A percentile compares a stretch with the other conserved stretches of the same genome.
Conservation (phyloP, 495 filamentous ascomycete genomes). For the Antarctomyces pellizariae region DNA sequence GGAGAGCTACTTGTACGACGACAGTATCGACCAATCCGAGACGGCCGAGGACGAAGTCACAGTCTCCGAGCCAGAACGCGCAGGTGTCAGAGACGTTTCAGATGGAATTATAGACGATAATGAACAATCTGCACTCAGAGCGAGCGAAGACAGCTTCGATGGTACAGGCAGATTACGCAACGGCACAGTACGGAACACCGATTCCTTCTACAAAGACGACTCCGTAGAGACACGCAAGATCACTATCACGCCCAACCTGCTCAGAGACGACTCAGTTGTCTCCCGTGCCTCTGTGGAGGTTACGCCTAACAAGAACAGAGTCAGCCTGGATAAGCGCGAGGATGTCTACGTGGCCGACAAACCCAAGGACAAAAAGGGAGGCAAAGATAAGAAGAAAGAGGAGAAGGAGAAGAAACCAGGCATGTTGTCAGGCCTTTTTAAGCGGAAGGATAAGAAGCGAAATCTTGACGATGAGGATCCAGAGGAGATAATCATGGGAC, state of each 20-base stretch:
- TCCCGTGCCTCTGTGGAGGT: conserved; percentile 35
- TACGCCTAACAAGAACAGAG: conserved; percentile 31
- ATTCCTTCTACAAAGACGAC: conserved; percentile 95
- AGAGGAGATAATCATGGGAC: conserved; percentile 17
- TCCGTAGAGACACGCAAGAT: conserved; percentile 91
- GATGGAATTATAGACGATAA: conserved; percentile 14
- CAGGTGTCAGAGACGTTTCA: not conserved
- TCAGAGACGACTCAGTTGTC: conserved; percentile 53
- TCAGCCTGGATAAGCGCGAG: conserved; percentile 32
- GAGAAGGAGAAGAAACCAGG: conserved; percentile 80
- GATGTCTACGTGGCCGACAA: conserved; percentile 21
- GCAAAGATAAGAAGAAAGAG: conserved; percentile 39
- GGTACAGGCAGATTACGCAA: conserved; percentile 47
- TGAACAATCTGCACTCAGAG: conserved; percentile 18
- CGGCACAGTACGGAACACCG: conserved; percentile 66
- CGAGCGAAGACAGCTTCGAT: conserved; percentile 49
- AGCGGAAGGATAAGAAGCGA: conserved; percentile 73
- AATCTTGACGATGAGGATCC: conserved; percentile 19
- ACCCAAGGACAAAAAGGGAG: conserved; percentile 24
- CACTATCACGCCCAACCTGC: conserved; percentile 80
- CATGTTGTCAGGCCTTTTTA: conserved; percentile 87
- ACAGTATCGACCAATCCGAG: conserved; percentile 15
- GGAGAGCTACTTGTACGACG: conserved; percentile 22
- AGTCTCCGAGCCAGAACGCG: conserved; percentile 9
- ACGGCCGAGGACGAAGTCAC: conserved; percentile 16